Evolutionary conservation across 2,329 filamentous ascomycete genomes (phyloP).

Genomic region (Diplodia scrobiculata): DNA sequence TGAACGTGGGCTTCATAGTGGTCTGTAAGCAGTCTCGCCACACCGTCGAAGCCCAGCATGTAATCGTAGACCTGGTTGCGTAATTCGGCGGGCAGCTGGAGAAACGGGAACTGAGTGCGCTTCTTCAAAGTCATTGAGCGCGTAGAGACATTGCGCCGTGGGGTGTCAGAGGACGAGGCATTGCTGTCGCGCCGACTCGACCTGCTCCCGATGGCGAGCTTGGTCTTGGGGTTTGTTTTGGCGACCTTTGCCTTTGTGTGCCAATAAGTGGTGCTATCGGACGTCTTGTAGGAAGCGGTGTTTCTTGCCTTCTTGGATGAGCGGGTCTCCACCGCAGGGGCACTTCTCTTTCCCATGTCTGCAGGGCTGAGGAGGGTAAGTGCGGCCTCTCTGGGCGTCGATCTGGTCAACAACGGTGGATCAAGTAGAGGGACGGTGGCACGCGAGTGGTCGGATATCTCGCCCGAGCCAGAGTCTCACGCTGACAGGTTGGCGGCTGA

Average conservation of each 20-base stretch:
- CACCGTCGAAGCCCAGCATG: conserved; percentile 27
- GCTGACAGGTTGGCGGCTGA: not conserved
- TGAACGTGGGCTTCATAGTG: conserved; percentile 24
- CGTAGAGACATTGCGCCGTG: conserved; percentile 4
- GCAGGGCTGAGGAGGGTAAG: not conserved
- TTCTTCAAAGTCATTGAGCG: conserved; percentile 19
- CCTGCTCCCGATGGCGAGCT: not conserved
- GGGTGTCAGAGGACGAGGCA: not conserved
- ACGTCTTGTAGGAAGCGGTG: not conserved
- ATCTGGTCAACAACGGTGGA: not conserved
- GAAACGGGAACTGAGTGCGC: conserved; percentile 26
- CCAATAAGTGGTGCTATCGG: not conserved
- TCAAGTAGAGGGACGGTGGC: not conserved
- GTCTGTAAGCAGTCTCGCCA: conserved; percentile 13
- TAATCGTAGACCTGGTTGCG: conserved; percentile 27
- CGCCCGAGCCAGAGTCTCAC: not conserved
- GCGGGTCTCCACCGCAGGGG: not conserved
- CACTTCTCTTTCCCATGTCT: conserved; percentile 5
- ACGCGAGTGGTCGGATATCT: not conserved
- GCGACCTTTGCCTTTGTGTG: not conserved
- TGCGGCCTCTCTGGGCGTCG: not conserved
- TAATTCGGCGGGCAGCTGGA: conserved; percentile 27
- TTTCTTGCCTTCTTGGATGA: not conserved
- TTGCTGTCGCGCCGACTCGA: not conserved
- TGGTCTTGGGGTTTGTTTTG: not conserved